phyloP scores from a whole-genome alignment of 1,284 basidiomycete genomes.

The Phlebopus sp. region DNA sequence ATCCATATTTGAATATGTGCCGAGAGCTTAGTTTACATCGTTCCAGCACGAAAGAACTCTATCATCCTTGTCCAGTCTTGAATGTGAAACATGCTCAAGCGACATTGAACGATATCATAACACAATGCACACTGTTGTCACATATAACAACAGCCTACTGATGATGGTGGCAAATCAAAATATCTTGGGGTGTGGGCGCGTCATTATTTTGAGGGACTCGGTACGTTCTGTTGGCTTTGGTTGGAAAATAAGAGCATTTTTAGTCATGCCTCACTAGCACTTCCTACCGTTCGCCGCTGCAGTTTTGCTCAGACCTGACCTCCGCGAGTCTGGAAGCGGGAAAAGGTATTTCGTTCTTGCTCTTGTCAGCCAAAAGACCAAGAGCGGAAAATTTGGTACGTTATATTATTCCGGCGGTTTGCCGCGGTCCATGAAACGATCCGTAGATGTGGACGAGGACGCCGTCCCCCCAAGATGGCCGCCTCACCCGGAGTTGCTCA shows the following conservation, averaged over 20 bases:
- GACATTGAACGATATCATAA: slow-evolving; percentile 84
- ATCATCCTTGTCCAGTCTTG: slow-evolving; percentile 62
- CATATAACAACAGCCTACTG: slow-evolving; percentile 65
- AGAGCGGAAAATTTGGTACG: slow-evolving; percentile 54
- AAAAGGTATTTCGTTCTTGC: slow-evolving; percentile 75
- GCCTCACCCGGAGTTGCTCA: slow-evolving; percentile 46
- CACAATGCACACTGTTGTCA: slow-evolving; percentile 63
- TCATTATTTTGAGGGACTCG: slow-evolving; percentile 81
- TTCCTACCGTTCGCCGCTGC: slow-evolving; percentile 72
- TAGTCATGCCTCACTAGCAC: slow-evolving; percentile 52
- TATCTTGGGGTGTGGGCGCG: slow-evolving; percentile 69
- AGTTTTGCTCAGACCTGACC: slow-evolving; percentile 74
- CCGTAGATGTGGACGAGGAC: slow-evolving; percentile 58
- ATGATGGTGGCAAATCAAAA: slow-evolving; percentile 69
- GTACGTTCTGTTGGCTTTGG: slow-evolving; percentile 44
- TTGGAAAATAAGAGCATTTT: slow-evolving; percentile 2
- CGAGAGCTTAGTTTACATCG: neutral
- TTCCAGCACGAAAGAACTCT: slow-evolving; percentile 75
- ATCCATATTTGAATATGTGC: neutral
- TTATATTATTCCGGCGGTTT: neutral
- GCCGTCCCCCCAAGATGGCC: slow-evolving; percentile 78
- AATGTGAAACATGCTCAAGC: slow-evolving; percentile 63
- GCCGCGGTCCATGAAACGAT: neutral
- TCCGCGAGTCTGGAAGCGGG: slow-evolving; percentile 46
- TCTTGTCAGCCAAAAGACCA: slow-evolving; percentile 66